Conservation (phyloP, 1,284 basidiomycete genomes). For the Boletus calvinii region DNA sequence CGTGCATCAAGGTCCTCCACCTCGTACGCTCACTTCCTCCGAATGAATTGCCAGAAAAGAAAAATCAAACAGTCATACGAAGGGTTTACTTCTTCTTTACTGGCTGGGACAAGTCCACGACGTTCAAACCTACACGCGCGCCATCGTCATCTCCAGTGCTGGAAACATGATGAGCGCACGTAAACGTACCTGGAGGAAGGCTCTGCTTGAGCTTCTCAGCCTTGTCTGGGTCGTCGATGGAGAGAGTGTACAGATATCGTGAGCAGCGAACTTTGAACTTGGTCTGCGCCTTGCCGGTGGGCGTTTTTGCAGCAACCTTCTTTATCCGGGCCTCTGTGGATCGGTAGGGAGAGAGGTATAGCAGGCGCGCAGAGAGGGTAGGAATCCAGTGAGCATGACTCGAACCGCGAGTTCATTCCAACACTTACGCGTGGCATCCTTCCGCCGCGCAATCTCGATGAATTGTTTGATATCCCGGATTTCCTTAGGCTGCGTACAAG, state of each 20-base stretch:
- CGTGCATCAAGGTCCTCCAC: conserved; percentile 5
- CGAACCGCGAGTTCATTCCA: conserved; percentile 18
- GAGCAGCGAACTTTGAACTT: conserved; percentile 99
- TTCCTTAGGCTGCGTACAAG: conserved; percentile 81
- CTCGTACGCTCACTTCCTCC: neutral
- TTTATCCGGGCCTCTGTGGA: conserved; percentile 89
- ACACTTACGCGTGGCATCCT: conserved; percentile 71
- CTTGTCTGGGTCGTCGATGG: conserved; percentile 95
- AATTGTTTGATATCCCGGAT: conserved; percentile 99
- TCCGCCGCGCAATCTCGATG: conserved; percentile 93
- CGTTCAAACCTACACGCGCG: conserved; percentile 52
- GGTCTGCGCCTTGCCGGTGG: conserved; percentile 79
- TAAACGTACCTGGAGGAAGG: conserved; percentile 84
- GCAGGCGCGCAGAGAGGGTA: neutral
- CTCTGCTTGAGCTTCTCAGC: conserved; percentile 97
- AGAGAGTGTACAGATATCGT: conserved; percentile 96
- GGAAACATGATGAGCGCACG: neutral
- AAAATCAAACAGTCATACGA: neutral
- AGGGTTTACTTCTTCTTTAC: conserved; percentile 68
- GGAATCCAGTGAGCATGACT: conserved; percentile 4
- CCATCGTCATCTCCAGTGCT: conserved; percentile 1
- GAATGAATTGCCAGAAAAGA: neutral
- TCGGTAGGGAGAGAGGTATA: neutral
- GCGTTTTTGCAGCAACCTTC: conserved; percentile 74
- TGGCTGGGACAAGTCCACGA: conserved; percentile 64